Base-by-base conservation (phyloP, 1,139 yeast genomes). In the Geotrichum fermentans region DNA sequence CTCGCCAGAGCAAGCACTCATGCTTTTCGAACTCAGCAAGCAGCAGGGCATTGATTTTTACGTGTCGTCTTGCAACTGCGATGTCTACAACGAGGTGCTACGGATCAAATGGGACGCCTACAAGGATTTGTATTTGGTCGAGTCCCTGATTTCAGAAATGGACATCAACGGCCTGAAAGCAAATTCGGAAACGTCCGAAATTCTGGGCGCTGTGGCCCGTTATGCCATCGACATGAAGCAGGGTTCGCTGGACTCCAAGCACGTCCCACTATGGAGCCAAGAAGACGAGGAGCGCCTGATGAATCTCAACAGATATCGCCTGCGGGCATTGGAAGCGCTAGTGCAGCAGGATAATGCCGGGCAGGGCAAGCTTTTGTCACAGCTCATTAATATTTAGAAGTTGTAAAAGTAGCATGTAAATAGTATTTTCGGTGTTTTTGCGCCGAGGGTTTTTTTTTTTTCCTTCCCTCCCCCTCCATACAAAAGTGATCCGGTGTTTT, bases 101-200 rank as follows among this genome's bases (percentile, higher is more conserved):
- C 54, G 58, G 28, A 56, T 72, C 4, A 55, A 66, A 13, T 74
- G 77, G 77, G 59, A 65, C 33, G 60, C 59, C 43, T 72, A 62
- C 57, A 64, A 68, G 33, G 75, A 73, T 47, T 53, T 73, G 14
- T 61, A 61, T 24, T 59, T 64, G 8, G 61, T 72, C 11, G 67
- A 68, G 28, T 55, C 61, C 2, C 54, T 71, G 16, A 56, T 72
- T 16, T 62, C 66, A 7, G 78, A 73, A 50, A 66, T 74, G 64
- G 65, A 65, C 16, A 67, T 68, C 46, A 73, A 74, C 52, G 77
- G 73, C 11, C 65, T 73, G n/a, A 61, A 61, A 24, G 69, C 71
- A 3, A 64, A 70, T 52, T 50, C 62, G 1, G 66, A 61, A 8
- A 74, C 77, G 2, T 57, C 63, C 8, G 59, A 58, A 29, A 56